Percentiles rank a stretch among this genome's conserved stretches.
These are phyloP conservation scores for Podaxis rugospora DNA, from an alignment of 768 basidiomycete genomes.

Conservation along the genomic window DNA sequence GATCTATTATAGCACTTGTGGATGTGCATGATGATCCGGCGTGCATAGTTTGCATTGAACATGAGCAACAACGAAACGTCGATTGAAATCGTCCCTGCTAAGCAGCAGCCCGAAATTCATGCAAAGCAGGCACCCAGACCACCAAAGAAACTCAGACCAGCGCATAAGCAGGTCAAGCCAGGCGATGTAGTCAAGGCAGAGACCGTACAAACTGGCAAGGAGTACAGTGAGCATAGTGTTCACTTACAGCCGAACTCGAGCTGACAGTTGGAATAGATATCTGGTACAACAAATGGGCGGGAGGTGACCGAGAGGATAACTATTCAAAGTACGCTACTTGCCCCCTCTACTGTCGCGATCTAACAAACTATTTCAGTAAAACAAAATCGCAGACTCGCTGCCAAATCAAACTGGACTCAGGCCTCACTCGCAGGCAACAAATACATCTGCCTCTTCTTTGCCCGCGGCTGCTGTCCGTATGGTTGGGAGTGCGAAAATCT, in stretches of 20 bases:
- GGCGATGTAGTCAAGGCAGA: constrained; percentile 90
- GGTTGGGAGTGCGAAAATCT: constrained; percentile 98
- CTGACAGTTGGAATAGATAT: constrained; percentile 52
- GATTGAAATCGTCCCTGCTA: neutral
- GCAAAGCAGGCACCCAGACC: constrained; percentile 9
- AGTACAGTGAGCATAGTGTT: constrained; percentile 71
- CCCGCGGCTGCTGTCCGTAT: constrained; percentile 95
- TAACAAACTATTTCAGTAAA: constrained; percentile 52
- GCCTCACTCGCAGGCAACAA: constrained; percentile 91
- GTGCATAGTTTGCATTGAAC: constrained; percentile 29
- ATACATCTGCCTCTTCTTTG: constrained; percentile 93
- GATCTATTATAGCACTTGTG: constrained; percentile 26
- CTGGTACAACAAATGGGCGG: constrained; percentile 99
- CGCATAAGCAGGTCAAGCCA: constrained; percentile 88
- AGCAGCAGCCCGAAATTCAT: constrained; percentile 6
- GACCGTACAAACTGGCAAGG: constrained; percentile 88
- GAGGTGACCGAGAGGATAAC: constrained; percentile 94
- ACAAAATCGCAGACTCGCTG: constrained; percentile 92
- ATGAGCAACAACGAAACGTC: constrained; percentile 10
- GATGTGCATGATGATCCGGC: constrained; percentile 42
- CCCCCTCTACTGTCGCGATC: neutral
- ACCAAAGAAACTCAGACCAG: constrained; percentile 78
- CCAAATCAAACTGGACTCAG: constrained; percentile 81
- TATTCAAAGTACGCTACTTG: constrained; percentile 75
- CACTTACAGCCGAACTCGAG: neutral